phyloP scores from a whole-genome alignment of 345 rosid genomes.

The Brassica incana region DNA sequence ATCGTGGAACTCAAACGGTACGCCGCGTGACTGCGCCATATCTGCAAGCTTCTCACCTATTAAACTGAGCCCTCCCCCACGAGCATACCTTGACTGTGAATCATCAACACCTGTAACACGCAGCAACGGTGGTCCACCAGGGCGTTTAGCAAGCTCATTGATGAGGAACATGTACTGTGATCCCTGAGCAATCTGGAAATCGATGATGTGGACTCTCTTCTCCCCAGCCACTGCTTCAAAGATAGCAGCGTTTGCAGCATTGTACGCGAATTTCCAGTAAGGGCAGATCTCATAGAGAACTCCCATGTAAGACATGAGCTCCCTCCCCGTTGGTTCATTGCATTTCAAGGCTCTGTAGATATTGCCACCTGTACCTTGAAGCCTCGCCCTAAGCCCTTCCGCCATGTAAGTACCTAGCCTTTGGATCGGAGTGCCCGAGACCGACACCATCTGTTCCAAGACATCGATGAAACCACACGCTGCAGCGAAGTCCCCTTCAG shows the following conservation, averaged over 20 bases:
- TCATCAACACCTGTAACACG: conserved; percentile 92
- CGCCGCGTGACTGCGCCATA: conserved; percentile 53
- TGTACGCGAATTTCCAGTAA: conserved; percentile 88
- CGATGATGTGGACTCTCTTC: conserved; percentile 75
- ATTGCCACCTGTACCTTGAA: conserved; percentile 79
- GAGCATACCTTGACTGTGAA: conserved; percentile 84
- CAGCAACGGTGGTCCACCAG: conserved; percentile 68
- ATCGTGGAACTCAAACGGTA: conserved; percentile 78
- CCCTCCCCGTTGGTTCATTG: conserved; percentile 76
- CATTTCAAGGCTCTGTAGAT: conserved; percentile 86
- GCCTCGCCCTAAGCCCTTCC: conserved; percentile 91
- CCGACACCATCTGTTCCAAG: conserved; percentile 86
- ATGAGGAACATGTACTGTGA: conserved; percentile 71
- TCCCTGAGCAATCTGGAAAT: conserved; percentile 90
- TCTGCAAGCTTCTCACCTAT: conserved; percentile 58
- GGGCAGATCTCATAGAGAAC: conserved; percentile 78
- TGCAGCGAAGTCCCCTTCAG: conserved; percentile 47
- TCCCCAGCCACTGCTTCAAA: conserved; percentile 66
- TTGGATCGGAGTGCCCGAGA: conserved; percentile 80
- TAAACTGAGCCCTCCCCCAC: conserved; percentile 82
- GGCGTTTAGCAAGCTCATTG: conserved; percentile 58
- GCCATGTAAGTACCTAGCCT: conserved; percentile 85
- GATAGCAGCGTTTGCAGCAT: conserved; percentile 67
- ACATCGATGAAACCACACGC: conserved; percentile 60
- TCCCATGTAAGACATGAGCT: conserved; percentile 90